Evolutionary conservation across 2,329 filamentous ascomycete species (phyloP).

Genomic region (Ilyonectria mors-panacis): DNA sequence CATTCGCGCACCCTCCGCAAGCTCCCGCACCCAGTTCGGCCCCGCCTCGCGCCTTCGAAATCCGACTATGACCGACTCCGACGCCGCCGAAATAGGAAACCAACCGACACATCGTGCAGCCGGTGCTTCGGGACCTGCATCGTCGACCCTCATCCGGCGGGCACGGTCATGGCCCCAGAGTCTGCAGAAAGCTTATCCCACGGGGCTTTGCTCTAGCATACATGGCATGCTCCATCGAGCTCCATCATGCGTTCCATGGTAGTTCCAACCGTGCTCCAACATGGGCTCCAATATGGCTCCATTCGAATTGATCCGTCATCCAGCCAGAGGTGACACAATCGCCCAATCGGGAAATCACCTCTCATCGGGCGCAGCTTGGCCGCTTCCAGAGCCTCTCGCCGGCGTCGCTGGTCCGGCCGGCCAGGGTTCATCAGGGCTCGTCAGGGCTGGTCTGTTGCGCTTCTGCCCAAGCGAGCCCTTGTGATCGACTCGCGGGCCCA

Average conservation of each 20-base stretch:
- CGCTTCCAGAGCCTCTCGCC: conserved; percentile 25
- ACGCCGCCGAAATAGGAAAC: conserved; percentile 51
- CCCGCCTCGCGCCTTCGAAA: conserved; percentile 5
- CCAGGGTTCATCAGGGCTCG: not conserved
- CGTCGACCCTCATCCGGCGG: conserved; percentile 26
- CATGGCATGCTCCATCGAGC: not conserved
- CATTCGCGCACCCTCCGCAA: not conserved
- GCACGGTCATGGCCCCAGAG: conserved; percentile 23
- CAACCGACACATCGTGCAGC: conserved; percentile 52
- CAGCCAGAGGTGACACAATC: conserved; percentile 43
- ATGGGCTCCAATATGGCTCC: not conserved
- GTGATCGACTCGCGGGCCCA: conserved; percentile 30
- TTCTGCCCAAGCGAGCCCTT: conserved; percentile 19
- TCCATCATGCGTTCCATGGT: conserved; percentile 22
- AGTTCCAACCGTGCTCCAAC: conserved; percentile 6
- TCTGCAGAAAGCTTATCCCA: conserved; percentile 36
- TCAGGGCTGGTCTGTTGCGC: not conserved
- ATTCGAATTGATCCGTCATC: conserved; percentile 16
- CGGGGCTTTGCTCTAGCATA: not conserved
- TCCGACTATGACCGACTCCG: conserved; percentile 42
- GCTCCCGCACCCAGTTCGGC: not conserved
- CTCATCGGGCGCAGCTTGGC: conserved; percentile 34
- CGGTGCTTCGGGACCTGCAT: conserved; percentile 47
- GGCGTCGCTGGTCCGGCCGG: not conserved
- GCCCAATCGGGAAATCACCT: conserved; percentile 50